phyloP scores from a whole-genome alignment of 768 basidiomycete species.

The Mycena chlorophos region DNA sequence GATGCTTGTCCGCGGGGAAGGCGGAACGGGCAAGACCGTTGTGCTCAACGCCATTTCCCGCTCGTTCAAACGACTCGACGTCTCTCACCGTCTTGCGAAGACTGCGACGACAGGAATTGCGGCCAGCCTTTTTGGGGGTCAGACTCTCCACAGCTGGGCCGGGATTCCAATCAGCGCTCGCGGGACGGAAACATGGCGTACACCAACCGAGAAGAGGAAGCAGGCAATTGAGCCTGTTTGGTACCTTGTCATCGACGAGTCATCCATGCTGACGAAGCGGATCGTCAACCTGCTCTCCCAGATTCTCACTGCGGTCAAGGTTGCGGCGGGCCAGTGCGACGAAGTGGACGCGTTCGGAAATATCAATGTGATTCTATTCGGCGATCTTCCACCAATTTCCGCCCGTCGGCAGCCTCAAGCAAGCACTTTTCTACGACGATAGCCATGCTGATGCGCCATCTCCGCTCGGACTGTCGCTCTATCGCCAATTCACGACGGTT shows the following conservation, averaged over 20 bases:
- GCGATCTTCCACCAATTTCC: conserved; percentile 51
- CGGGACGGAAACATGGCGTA: not conserved
- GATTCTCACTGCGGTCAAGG: conserved; percentile 15
- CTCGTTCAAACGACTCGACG: conserved; percentile 26
- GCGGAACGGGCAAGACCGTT: conserved; percentile 45
- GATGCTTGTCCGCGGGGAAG: conserved; percentile 42
- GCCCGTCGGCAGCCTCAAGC: conserved; percentile 30
- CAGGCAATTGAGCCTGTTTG: conserved; percentile 19
- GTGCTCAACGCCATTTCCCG: conserved; percentile 40
- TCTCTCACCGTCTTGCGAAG: conserved; percentile 29
- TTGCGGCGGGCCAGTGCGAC: conserved; percentile 1
- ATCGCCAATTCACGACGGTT: conserved; percentile 33
- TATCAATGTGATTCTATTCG: conserved; percentile 41
- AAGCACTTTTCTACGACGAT: conserved; percentile 23
- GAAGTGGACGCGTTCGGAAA: conserved; percentile 33
- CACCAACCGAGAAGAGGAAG: conserved; percentile 10
- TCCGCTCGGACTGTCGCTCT: conserved; percentile 26
- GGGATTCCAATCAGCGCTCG: not conserved
- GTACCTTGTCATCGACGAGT: conserved; percentile 41
- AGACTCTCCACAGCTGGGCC: conserved; percentile 35
- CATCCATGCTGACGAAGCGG: conserved; percentile 38
- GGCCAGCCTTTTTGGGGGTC: conserved; percentile 38
- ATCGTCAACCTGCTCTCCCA: conserved; percentile 25
- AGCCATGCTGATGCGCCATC: not conserved
- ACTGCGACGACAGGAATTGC: conserved; percentile 41